Evolutionary conservation across 495 filamentous ascomycete genomes (phyloP).

Genomic region (Baudoinia panamericana): DNA sequence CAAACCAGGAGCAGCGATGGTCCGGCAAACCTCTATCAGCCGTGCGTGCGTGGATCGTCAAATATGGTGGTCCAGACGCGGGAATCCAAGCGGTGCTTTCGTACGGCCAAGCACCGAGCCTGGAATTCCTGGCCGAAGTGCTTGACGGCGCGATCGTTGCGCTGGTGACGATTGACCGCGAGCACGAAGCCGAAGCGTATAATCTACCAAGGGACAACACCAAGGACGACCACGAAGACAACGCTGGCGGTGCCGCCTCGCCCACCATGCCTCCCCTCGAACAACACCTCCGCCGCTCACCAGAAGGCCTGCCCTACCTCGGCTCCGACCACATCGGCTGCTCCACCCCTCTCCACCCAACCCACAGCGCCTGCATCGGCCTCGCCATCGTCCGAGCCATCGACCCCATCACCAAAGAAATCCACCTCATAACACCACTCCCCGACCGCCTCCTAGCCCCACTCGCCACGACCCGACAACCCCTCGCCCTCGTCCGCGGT

Average conservation of each 20-base stretch:
- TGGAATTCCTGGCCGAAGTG: conserved; percentile 37
- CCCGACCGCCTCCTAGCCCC: conserved; percentile 11
- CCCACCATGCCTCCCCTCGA: no score
- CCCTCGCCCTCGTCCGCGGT: conserved; percentile 40
- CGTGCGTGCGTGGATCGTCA: conserved; percentile 40
- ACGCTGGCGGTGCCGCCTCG: neutral
- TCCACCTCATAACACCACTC: conserved; percentile 44
- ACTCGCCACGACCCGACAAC: conserved; percentile 2
- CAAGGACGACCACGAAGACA: no score
- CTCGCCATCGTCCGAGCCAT: conserved; percentile 44
- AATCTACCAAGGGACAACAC: neutral
- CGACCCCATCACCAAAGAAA: conserved; percentile 30
- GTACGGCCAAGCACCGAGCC: conserved; percentile 37
- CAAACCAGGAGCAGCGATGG: conserved; percentile 39
- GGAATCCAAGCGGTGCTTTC: conserved; percentile 42
- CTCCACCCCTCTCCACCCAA: conserved; percentile 30
- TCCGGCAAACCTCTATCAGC: conserved; percentile 35
- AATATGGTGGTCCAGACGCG: conserved; percentile 39
- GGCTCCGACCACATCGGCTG: conserved; percentile 2
- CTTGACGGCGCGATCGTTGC: conserved; percentile 47
- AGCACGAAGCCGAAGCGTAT: conserved; percentile 3
- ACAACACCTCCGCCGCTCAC: conserved; percentile 15
- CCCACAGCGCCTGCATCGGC: conserved; percentile 30
- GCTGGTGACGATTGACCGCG: conserved; percentile 41
- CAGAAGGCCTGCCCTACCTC: conserved; percentile 19